Evolutionary conservation across 2,329 filamentous ascomycete genomes (phyloP), one percentile per base, ranked within the genome.

Genomic region (Endoconidiophora polonica): DNA sequence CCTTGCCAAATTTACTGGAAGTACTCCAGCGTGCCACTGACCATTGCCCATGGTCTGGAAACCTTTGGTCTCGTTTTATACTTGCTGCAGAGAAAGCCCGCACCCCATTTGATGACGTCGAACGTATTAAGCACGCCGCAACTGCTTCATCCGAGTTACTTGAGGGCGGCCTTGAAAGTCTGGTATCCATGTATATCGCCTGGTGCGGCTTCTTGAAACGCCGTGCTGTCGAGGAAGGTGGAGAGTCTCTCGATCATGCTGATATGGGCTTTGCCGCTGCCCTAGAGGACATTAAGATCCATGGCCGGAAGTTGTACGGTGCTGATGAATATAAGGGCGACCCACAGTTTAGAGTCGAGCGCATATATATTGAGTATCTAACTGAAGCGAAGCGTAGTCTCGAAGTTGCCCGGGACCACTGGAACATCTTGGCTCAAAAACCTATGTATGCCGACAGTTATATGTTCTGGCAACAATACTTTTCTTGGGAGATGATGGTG

Each of bases 181-280:
- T 95, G 29, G 75, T 96, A 53, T 86, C 94, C 58, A 86, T 96
- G 59, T 87, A 95, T 59, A 79, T 86, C 48, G 83, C 88, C 0
- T 98, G 91, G 91, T 95, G 90, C 60, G 87, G 86, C 46, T 96
- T 90, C 58, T 72, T 98, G 18, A 86, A 90, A 56, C 82, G 91
- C 22, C 81, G 81, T 45, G 86, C 90, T 16, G 72, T 77, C 1
- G 77, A 78, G 53, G 78, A 83, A 1, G 77, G 76, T 1, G 84
- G 90, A 52, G 88, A 95, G 60, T 85, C 90, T 49, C 73, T 83
- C 29, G 88, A 95, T 60, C 78, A 94, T 44, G 90, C 90, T 5
- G 87, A 96, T 60, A 83, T 94, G 40, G 90, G 87, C 9, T 80
- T 98, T 53, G 76, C 79, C 29, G 85, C 85, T 5, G 87, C 88